Evolutionary conservation across 305 asterid genomes (phyloP).

Genomic region (Plantago lanceolata): DNA sequence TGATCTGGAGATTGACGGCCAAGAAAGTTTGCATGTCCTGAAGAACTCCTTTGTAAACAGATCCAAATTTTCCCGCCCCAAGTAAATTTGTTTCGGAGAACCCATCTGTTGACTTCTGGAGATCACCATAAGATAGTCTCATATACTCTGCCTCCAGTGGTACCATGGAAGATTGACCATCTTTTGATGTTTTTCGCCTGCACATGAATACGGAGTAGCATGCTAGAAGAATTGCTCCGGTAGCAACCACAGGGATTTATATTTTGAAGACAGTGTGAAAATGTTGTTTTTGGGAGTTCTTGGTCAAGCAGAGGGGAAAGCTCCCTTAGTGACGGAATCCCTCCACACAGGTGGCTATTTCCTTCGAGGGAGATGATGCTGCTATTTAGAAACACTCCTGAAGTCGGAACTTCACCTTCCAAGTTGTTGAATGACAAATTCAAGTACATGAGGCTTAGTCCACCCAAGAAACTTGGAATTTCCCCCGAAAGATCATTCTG

Average conservation of each 20-base stretch:
- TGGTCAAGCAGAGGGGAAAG: not conserved
- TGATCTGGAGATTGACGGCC: conserved; percentile 13
- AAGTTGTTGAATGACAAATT: not conserved
- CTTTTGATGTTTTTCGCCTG: not conserved
- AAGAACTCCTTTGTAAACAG: conserved; percentile 12
- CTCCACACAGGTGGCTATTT: conserved; percentile 5
- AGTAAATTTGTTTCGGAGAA: conserved; percentile 15
- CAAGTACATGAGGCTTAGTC: not conserved
- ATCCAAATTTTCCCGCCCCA: conserved; percentile 7
- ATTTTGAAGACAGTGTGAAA: too few relatives aligned
- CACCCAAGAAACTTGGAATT: conserved; percentile 4
- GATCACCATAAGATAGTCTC: conserved; percentile 17
- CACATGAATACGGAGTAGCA: conserved; percentile 1
- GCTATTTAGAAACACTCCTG: not conserved
- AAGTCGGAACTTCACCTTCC: not conserved
- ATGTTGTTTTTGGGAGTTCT: not conserved
- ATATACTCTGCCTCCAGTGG: not conserved
- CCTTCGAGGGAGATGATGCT: conserved; percentile 2
- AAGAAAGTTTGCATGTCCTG: not conserved
- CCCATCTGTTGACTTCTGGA: conserved; percentile 13
- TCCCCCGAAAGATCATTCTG: not conserved
- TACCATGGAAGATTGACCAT: not conserved
- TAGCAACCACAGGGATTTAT: not conserved
- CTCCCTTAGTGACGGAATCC: not conserved
- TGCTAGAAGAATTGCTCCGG: conserved; percentile 3